A percentile compares a stretch with the other conserved stretches of the same genome.
Evolutionary conservation across 768 basidiomycete genomes (phyloP).

Genomic region (Kwoniella sp.): DNA sequence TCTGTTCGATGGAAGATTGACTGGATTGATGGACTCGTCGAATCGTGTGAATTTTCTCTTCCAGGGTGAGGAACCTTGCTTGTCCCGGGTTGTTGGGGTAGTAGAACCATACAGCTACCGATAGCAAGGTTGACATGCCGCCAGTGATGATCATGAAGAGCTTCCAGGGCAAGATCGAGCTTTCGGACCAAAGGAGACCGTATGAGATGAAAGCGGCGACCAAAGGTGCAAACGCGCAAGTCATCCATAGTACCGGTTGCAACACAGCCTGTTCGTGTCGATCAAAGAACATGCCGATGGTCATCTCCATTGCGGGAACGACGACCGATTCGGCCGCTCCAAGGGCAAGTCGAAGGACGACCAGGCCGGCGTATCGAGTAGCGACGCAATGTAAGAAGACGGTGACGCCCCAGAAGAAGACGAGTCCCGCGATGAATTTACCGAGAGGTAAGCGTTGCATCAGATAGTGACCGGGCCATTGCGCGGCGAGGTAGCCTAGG

Average conservation of each 20-base stretch:
- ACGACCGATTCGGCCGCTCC: slow-evolving; percentile 1
- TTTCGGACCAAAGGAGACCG: background rate
- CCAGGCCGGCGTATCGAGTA: background rate
- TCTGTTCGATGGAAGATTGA: background rate
- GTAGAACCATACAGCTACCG: background rate
- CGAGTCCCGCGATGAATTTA: background rate
- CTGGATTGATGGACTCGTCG: background rate
- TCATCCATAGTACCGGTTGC: background rate
- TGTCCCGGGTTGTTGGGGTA: background rate
- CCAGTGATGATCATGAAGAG: background rate
- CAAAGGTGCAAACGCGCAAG: background rate
- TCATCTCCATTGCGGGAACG: background rate
- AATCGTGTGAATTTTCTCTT: background rate
- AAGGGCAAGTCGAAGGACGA: background rate
- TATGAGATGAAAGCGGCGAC: background rate
- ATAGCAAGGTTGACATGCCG: background rate
- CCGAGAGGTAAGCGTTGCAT: background rate
- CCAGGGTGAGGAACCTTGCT: background rate
- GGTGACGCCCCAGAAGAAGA: background rate
- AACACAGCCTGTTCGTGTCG: background rate
- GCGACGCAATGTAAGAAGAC: background rate
- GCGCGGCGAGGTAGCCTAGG: background rate
- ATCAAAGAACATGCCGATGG: background rate
- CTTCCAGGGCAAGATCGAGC: background rate
- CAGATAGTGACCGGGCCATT: background rate